Conservation (phyloP, 2,329 filamentous ascomycete species). For the Immersiporthe knoxdaviesiana region DNA sequence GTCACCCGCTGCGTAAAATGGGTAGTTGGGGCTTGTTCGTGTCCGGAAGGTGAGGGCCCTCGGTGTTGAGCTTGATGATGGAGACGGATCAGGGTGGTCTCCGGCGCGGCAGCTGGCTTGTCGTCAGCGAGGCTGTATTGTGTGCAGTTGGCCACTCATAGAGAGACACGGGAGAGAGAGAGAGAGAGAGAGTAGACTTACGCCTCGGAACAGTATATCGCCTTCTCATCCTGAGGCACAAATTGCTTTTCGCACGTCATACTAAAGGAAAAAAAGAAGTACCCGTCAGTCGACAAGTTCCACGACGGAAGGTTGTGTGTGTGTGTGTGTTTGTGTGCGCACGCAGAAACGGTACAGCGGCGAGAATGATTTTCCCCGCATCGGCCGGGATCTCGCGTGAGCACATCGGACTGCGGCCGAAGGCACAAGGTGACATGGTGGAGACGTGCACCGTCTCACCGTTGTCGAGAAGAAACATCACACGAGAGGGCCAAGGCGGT, state of each 20-base stretch:
- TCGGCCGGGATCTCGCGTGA: background rate
- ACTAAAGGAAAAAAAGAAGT: conserved; percentile 43
- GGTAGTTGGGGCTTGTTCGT: conserved; percentile 40
- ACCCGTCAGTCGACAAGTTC: conserved; percentile 36
- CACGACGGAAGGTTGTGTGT: conserved; percentile 1
- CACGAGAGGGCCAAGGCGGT: conserved; percentile 5
- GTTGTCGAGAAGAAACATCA: background rate
- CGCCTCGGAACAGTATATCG: conserved; percentile 66
- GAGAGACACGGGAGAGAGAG: background rate
- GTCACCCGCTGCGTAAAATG: conserved; percentile 50
- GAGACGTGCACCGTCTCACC: no score
- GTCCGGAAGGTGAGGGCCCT: conserved; percentile 20
- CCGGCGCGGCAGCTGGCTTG: conserved; percentile 55
- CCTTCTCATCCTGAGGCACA: conserved; percentile 58
- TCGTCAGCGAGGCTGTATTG: conserved; percentile 31
- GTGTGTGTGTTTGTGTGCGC: conserved; percentile 30
- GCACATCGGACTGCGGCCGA: background rate
- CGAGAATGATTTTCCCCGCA: background rate
- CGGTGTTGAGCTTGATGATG: conserved; percentile 33
- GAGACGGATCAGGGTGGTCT: conserved; percentile 49
- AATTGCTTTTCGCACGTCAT: conserved; percentile 72
- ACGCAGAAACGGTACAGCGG: conserved; percentile 40
- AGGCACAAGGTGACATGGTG: background rate
- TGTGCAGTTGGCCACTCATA: conserved; percentile 20
- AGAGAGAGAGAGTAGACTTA: conserved; percentile 43